Percentiles rank a stretch among this genome's conserved stretches.
phyloP scores from a whole-genome alignment of 768 basidiomycete genomes.

The Gloeophyllum trabeum region DNA sequence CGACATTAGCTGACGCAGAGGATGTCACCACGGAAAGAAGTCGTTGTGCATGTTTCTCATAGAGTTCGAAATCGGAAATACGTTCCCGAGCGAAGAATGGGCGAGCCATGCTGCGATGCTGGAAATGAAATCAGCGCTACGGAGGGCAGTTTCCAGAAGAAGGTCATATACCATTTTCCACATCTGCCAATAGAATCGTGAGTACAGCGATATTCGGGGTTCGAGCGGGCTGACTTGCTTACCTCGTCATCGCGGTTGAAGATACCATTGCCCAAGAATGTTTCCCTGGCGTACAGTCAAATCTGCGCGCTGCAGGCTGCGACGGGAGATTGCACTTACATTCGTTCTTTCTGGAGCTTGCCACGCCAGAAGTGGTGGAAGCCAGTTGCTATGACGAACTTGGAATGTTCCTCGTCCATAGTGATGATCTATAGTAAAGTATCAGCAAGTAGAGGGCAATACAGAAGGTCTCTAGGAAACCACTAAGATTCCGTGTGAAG shows the following conservation, averaged over 20 bases:
- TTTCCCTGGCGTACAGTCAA: slow-evolving; percentile 18
- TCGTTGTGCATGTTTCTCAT: slow-evolving; percentile 42
- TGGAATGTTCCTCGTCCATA: slow-evolving; percentile 63
- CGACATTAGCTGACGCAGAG: slow-evolving; percentile 20
- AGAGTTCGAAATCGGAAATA: slow-evolving; percentile 56
- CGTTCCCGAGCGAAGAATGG: slow-evolving; percentile 72
- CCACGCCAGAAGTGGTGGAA: slow-evolving; percentile 65
- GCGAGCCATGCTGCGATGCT: slow-evolving; percentile 48
- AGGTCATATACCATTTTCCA: slow-evolving; percentile 50
- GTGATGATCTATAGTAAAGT: slow-evolving; percentile 46
- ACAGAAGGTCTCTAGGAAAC: background rate
- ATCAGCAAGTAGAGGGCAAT: too few relatives aligned
- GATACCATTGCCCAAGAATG: slow-evolving; percentile 64
- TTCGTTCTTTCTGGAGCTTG: slow-evolving; percentile 46
- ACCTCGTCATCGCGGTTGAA: slow-evolving; percentile 72
- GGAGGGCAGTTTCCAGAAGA: background rate
- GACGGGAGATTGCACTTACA: slow-evolving; percentile 27
- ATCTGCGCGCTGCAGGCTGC: background rate
- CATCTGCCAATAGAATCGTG: slow-evolving; percentile 21
- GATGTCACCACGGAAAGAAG: slow-evolving; percentile 38
- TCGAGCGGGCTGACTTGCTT: slow-evolving; percentile 7
- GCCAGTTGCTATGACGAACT: slow-evolving; percentile 53
- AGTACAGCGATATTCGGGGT: background rate
- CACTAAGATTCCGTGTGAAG: background rate
- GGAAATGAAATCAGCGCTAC: slow-evolving; percentile 6